Evolutionary conservation across 192 early-diverging fungal genomes (phyloP), one percentile per base, ranked within the genome.

Genomic region (Linnemannia hyalina): DNA sequence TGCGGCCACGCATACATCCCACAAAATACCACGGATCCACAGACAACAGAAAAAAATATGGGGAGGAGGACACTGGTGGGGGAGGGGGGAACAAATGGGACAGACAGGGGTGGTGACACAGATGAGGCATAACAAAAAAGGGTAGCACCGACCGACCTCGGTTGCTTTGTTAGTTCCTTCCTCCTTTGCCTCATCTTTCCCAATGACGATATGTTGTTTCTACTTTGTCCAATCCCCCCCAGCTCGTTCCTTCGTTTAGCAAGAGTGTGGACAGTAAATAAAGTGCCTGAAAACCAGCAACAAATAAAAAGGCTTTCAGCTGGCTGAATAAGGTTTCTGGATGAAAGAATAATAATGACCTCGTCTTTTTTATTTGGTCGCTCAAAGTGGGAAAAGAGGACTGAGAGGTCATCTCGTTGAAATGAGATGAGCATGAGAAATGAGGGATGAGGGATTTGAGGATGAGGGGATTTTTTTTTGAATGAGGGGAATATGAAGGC

Each of bases 1-100:
- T 73, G 72, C 72, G 72, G 72, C 72, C 72, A 73, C 72, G 72
- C 72, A 47, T 52, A 52, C 49, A 52, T 73, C 29, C 22, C n/a
- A 44, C n/a, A 73, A 47, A n/a, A 47, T 47, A 22, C 41, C 41
- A 47, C 52, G 26, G 41, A n/a, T 32, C 23, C 41, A 47, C 72
- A 44, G 42, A 52, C 26, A 32, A 49, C 52, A 13, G 3, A 49
- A 44, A 49, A 73, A 26, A 23, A 49, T 26, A 29, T 52, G 6
- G 26, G 15, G 6, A 73, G 1, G 18, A 73, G 29, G 0, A 73
- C 73, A 74, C 18, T 10, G 49, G 35, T 35, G 35, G 35, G 35
- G 35, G n/a, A n/a, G 35, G 49, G 6, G 13, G 38, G 16, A 15
- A n/a, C 22, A 49, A 74, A 74, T 26, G 44, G 42, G 40, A 46